phyloP scores from a whole-genome alignment of 176 grass and related monocot genomes.

The Ensete glaucum region DNA sequence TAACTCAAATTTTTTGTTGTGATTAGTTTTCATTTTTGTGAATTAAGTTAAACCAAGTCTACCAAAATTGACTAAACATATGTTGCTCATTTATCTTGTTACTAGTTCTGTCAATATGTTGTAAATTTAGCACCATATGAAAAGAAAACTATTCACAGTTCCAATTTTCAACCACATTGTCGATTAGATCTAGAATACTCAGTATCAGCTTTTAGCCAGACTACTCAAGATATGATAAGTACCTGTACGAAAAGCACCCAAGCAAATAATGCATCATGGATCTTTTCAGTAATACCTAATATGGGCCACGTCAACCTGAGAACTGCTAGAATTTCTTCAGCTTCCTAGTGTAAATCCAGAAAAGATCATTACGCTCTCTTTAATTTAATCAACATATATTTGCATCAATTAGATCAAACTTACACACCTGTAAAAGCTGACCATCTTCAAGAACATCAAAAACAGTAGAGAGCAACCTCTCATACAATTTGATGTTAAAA shows the following conservation, averaged over 20 bases:
- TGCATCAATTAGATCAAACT: conserved; percentile 16
- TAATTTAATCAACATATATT: conserved; percentile 16
- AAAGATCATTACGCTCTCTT: conserved; percentile 17
- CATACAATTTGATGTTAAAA: conserved; percentile 80
- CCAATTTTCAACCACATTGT: background rate
- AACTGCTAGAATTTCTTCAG: conserved; percentile 70
- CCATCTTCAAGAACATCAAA: conserved; percentile 97
- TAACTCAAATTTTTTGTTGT: no score
- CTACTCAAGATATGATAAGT: conserved; percentile 5
- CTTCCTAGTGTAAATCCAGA: conserved; percentile 60
- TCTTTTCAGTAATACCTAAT: conserved; percentile 66
- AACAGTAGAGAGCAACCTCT: conserved; percentile 71
- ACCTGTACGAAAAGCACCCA: conserved; percentile 91
- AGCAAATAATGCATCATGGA: conserved; percentile 52
- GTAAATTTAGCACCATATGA: no score
- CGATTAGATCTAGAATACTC: background rate
- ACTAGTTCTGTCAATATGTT: no score
- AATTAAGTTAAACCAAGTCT: no score
- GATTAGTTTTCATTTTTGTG: no score
- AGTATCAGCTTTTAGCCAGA: background rate
- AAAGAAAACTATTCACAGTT: no score
- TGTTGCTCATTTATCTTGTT: no score
- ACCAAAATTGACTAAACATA: no score
- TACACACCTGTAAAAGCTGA: conserved; percentile 69
- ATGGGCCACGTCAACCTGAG: conserved; percentile 60